phyloP scores from a whole-genome alignment of 2,329 filamentous ascomycete species.

The Chrysoporthe deuterocubensis region DNA sequence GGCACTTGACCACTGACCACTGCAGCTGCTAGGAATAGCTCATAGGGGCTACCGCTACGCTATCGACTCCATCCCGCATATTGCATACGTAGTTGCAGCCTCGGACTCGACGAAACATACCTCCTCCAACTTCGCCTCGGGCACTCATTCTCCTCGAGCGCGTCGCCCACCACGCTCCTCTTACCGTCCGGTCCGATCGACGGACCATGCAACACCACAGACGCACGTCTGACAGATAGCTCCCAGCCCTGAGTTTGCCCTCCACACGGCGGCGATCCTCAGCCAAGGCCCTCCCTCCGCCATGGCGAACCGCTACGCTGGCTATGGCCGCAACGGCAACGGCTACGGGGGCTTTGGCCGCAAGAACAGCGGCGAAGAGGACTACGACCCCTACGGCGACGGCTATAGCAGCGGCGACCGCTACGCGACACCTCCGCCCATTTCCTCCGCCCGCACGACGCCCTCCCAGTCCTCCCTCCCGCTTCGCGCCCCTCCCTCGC shows the following conservation, averaged over 20 bases:
- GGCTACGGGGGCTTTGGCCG: conserved; percentile 50
- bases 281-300: conserved; percentile 29
- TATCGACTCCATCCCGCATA: background rate
- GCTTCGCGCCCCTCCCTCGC: conserved; percentile 40
- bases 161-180: background rate
- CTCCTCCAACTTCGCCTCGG: background rate
- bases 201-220: background rate
- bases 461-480: conserved; percentile 37
- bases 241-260: conserved; percentile 10
- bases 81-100: background rate
- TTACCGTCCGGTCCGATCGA: background rate
- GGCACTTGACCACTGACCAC: background rate
- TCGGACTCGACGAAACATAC: background rate
- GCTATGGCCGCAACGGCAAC: conserved; percentile 43
- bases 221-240: conserved; percentile 29
- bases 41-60: conserved; percentile 6
- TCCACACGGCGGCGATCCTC: conserved; percentile 8
- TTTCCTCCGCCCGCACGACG: conserved; percentile 38
- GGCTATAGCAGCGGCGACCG: conserved; percentile 44
- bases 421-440: conserved; percentile 42
- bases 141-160: background rate
- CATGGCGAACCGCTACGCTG: conserved; percentile 59
- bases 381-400: conserved; percentile 56
- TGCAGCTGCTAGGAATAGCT: background rate
- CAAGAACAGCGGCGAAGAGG: conserved; percentile 35